Conservation (phyloP, 1,284 basidiomycete genomes). For the Malassezia slooffiae region DNA sequence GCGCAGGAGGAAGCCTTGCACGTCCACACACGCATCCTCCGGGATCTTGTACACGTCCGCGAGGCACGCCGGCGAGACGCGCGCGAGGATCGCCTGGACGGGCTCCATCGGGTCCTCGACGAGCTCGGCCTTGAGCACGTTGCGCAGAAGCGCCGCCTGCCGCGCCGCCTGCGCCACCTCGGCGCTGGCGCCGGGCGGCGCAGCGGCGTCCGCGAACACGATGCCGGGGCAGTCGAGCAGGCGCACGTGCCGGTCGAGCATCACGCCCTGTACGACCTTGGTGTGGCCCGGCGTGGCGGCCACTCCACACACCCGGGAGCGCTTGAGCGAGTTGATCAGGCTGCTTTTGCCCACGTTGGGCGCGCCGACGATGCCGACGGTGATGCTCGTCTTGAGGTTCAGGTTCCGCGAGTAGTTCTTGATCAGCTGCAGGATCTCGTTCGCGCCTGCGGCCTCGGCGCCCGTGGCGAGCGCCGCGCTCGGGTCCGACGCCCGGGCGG, state of each 20-base stretch:
- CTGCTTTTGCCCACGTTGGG: conserved; percentile 96
- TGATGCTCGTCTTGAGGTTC: conserved; percentile 48
- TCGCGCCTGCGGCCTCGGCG: conserved; percentile 51
- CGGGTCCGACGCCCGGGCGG: neutral
- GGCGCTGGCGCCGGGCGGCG: conserved; percentile 10
- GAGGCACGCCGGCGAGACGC: conserved; percentile 27
- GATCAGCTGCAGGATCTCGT: conserved; percentile 65
- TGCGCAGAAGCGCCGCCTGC: conserved; percentile 54
- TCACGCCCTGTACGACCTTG: conserved; percentile 82
- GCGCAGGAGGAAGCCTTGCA: conserved; percentile 80
- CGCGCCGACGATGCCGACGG: conserved; percentile 87
- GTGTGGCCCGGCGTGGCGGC: conserved; percentile 91
- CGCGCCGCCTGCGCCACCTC: conserved; percentile 14
- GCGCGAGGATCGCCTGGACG: conserved; percentile 37
- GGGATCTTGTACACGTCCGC: conserved; percentile 30
- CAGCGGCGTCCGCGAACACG: conserved; percentile 50
- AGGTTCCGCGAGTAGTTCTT: conserved; percentile 65
- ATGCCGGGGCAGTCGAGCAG: conserved; percentile 95
- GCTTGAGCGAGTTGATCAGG: conserved; percentile 85
- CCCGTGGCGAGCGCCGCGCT: conserved; percentile 16
- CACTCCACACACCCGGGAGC: conserved; percentile 61
- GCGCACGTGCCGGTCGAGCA: conserved; percentile 80
- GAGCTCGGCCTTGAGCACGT: conserved; percentile 83
- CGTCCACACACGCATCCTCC: conserved; percentile 49
- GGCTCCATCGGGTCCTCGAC: conserved; percentile 68